Base-by-base conservation (phyloP, 176 grass and related monocot genomes). In the Metroxylon sagu region DNA sequence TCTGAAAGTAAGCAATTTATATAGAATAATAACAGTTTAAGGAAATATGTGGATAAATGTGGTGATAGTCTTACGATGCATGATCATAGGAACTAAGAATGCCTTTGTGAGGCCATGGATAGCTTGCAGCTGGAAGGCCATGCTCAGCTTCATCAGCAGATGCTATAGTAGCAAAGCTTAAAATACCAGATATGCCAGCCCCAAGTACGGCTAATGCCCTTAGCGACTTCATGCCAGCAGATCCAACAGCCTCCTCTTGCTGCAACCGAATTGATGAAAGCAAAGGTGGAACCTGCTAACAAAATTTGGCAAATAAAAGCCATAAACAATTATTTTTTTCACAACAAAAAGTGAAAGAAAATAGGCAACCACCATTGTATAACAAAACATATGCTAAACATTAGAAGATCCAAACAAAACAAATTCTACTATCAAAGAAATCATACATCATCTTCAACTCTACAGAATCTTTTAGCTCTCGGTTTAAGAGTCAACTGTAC, bases 41-140 rank as follows among this genome's bases (percentile, higher is more conserved):
- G 30, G 30, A 35, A 35, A 35, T 5, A 35, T 8, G 30, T 35
- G 6, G 30, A 35, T 35, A 35, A 35, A 35, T 7, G 30, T 35
- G 30, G 30, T 7, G 5, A 35, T 73, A 56, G 43, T 80, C 92
- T 91, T 82, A 97, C 87, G 93, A 98, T 61, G 84, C 81, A 26
- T 98, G 87, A 53, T 92, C 93, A 43, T 92, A 98, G 28, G 93
- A 98, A 69, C 93, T 92, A 68, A 97, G 82, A 54, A 97, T 98
- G 64, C 94, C 94, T 54, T 84, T 68, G 68, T 98, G 88, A 27
- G 94, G 94, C 94, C 94, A 98, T 18, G 94, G 94, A 72, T 98
- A 98, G 8, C 64, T 72, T 31, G 84, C 69, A 16, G 84, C 73
- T 18, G 79, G 70, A 62, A 98, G 72, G 18, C 93, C 87, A 80